A percentile compares a stretch with the other conserved stretches of the same genome.
phyloP scores from a whole-genome alignment of 306 rosid species.

The Cucurbita argyrosperma region DNA sequence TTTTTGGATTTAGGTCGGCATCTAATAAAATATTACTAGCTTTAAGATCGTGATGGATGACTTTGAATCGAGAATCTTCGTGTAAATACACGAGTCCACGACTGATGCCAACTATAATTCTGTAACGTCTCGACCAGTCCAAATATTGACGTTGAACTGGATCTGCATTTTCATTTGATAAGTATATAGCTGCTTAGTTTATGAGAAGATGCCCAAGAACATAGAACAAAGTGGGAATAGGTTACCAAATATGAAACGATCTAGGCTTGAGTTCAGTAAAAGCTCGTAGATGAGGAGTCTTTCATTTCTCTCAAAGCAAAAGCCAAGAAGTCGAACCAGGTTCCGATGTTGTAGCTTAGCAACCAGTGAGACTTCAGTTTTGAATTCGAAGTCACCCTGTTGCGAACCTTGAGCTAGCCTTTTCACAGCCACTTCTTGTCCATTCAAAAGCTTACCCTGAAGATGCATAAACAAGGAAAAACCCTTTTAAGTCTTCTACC shows the following conservation, averaged over 20 bases:
- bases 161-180: background rate
- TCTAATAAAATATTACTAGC: conserved; percentile 11
- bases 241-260: background rate
- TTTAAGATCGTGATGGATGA: conserved; percentile 18
- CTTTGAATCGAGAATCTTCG: conserved; percentile 12
- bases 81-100: conserved; percentile 13
- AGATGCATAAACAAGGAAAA: background rate
- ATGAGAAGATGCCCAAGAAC: background rate
- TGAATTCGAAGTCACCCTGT: background rate
- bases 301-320: background rate
- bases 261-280: background rate
- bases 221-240: background rate
- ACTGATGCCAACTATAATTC: conserved; percentile 12
- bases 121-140: conserved; percentile 9
- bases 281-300: conserved; percentile 1
- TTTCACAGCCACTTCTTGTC: conserved; percentile 6
- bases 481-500: background rate
- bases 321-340: conserved; percentile 2
- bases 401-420: background rate
- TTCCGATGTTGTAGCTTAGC: conserved; percentile 6
- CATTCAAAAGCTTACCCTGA: background rate
- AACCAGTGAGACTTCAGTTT: conserved; percentile 3
- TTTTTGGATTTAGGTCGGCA: conserved; percentile 7
- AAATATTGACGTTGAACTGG: background rate
- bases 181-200: background rate